Evolutionary conservation across 352 stramenopile species (phyloP).

Genomic region (Globisporangium megalacanthum): DNA sequence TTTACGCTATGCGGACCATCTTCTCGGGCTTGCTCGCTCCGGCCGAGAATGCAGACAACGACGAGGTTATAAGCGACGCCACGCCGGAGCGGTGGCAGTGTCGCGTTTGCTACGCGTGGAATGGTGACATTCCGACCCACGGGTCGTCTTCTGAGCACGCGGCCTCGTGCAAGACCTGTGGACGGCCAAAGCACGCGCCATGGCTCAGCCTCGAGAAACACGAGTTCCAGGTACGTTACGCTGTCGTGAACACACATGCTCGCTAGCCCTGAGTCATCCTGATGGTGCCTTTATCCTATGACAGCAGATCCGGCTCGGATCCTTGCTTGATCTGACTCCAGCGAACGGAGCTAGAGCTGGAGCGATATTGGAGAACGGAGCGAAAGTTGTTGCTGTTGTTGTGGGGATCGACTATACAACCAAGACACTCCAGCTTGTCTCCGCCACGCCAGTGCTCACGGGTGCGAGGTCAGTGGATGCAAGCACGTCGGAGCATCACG

Average conservation of each 20-base stretch:
- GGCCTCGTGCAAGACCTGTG: conserved; percentile 13
- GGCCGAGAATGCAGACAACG: neutral
- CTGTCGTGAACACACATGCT: neutral
- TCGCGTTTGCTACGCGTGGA: conserved; percentile 15
- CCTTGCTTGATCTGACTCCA: conserved; percentile 8
- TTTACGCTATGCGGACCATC: conserved; percentile 4
- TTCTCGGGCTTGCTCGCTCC: conserved; percentile 8
- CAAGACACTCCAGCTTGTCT: conserved; percentile 17
- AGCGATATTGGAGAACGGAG: no score
- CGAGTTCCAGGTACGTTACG: conserved; percentile 16
- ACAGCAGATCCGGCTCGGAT: conserved; percentile 18
- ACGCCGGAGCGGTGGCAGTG: conserved; percentile 13
- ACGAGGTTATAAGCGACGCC: neutral
- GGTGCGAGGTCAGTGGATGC: neutral
- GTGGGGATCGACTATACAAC: conserved; percentile 18
- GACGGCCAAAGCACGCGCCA: conserved; percentile 12
- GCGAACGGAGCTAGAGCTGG: no score
- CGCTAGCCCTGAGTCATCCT: neutral
- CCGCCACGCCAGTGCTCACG: conserved; percentile 11
- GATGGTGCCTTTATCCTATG: neutral
- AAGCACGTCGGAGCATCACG: neutral
- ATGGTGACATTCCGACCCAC: neutral
- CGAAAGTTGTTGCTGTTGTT: conserved; percentile 8
- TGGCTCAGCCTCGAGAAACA: conserved; percentile 25
- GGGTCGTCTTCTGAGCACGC: neutral